phyloP scores from a whole-genome alignment of 352 stramenopile species.

The Globisporangium spinosum region DNA sequence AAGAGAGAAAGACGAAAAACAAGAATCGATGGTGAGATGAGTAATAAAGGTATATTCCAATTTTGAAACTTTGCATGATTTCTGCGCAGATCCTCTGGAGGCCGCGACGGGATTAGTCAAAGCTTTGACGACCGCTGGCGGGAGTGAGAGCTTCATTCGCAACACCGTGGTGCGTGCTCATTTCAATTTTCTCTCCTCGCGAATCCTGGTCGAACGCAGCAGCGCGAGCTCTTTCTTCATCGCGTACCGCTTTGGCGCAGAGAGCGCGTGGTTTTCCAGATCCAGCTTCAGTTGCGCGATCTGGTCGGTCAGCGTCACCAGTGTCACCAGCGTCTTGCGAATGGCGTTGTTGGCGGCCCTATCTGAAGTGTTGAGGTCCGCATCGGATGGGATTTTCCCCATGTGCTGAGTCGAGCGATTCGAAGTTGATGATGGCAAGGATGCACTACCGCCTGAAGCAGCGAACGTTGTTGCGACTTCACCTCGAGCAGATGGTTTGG shows the following conservation, averaged over 20 bases:
- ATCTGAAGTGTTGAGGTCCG: background rate
- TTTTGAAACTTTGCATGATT: background rate
- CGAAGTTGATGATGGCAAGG: background rate
- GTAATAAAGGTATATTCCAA: slow-evolving; percentile 1
- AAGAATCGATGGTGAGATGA: background rate
- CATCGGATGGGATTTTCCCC: background rate
- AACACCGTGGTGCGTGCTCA: background rate
- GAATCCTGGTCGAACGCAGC: slow-evolving; percentile 63
- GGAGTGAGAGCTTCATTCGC: background rate
- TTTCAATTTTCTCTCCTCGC: slow-evolving; percentile 31
- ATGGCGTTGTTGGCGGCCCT: background rate
- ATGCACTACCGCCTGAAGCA: background rate
- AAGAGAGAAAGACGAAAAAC: background rate
- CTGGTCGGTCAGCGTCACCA: slow-evolving; percentile 32
- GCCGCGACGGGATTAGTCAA: background rate
- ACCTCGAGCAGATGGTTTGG: background rate
- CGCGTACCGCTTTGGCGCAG: slow-evolving; percentile 68
- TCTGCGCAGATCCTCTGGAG: background rate
- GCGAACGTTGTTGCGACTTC: background rate
- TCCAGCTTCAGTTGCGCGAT: slow-evolving; percentile 58
- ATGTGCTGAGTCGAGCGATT: background rate
- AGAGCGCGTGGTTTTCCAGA: slow-evolving; percentile 61
- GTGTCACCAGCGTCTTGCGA: slow-evolving; percentile 20
- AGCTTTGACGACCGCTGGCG: too few relatives aligned
- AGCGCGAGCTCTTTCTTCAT: slow-evolving; percentile 82